phyloP scores from a whole-genome alignment of 139 green algal species.

The Parachlorella kessleri region DNA sequence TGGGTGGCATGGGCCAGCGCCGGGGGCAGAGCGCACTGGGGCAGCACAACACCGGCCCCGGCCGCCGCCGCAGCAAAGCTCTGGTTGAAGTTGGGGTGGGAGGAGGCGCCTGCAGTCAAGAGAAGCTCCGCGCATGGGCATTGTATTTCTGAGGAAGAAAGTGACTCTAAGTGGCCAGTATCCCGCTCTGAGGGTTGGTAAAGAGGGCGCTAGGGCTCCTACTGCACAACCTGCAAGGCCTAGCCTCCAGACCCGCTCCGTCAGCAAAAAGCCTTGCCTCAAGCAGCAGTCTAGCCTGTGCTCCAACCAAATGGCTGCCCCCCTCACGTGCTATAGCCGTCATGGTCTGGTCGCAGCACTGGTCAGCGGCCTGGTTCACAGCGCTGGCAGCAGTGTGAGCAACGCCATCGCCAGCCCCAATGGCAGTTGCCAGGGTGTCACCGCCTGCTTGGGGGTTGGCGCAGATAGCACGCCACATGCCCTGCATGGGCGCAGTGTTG shows the following conservation, averaged over 20 bases:
- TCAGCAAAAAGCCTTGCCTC: too few species aligned
- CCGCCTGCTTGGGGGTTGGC: background rate
- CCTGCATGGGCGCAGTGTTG: background rate
- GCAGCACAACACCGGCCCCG: too few species aligned
- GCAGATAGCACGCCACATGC: constrained; percentile 18
- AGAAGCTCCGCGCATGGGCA: too few species aligned
- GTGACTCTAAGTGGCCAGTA: background rate
- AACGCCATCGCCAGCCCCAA: background rate
- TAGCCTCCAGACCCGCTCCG: background rate
- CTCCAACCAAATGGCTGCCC: background rate
- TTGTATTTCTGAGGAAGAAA: too few species aligned
- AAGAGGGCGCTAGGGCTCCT: background rate
- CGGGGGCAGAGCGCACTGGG: too few species aligned
- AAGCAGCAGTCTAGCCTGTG: too few species aligned
- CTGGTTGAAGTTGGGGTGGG: too few species aligned
- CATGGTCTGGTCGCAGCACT: constrained; percentile 11
- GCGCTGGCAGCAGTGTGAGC: background rate
- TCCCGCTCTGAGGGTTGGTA: background rate
- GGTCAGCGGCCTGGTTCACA: background rate
- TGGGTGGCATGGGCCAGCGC: too few species aligned
- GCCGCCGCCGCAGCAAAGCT: too few species aligned
- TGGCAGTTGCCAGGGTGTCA: background rate
- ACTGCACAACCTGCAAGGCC: background rate
- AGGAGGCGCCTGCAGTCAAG: too few species aligned
- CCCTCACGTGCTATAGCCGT: background rate